A percentile compares a stretch with the other conserved stretches of the same genome.
Conservation (phyloP, 768 basidiomycete genomes). For the Lyophyllum decastes region DNA sequence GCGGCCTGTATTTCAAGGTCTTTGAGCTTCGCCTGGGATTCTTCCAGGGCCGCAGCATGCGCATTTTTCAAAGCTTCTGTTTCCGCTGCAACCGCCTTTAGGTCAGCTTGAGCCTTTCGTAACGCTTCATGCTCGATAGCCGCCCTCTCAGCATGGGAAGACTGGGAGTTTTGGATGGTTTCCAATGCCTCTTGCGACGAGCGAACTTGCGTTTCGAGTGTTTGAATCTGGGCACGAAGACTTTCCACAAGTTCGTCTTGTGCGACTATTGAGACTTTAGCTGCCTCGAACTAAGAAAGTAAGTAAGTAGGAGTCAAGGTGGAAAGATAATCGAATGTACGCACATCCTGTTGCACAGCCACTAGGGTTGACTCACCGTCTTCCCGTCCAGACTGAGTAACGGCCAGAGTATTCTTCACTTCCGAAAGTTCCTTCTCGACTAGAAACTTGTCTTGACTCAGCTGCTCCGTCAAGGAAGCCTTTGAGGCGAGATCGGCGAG, state of each 20-base stretch:
- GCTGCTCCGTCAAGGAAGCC: constrained; percentile 38
- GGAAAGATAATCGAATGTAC: constrained; percentile 15
- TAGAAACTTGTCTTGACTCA: constrained; percentile 49
- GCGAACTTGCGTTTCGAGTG: constrained; percentile 50
- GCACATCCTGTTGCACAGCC: constrained; percentile 53
- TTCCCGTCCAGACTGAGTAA: constrained; percentile 31
- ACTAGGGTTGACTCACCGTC: constrained; percentile 37
- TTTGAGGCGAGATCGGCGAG: constrained; percentile 52
- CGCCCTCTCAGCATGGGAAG: constrained; percentile 45
- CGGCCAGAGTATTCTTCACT: constrained; percentile 40
- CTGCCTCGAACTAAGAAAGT: constrained; percentile 48
- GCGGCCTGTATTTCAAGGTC: constrained; percentile 49
- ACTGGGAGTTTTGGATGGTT: constrained; percentile 42
- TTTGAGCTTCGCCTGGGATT: constrained; percentile 43
- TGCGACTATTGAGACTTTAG: constrained; percentile 38
- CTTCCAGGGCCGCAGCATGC: constrained; percentile 51
- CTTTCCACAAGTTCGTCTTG: constrained; percentile 47
- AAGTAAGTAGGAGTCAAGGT: background rate
- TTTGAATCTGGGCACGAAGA: constrained; percentile 52
- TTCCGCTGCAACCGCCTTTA: constrained; percentile 57
- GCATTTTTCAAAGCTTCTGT: constrained; percentile 47
- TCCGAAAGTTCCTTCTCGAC: constrained; percentile 51
- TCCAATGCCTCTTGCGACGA: constrained; percentile 56
- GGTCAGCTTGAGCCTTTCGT: constrained; percentile 61
- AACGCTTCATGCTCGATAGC: constrained; percentile 66